Base-by-base conservation (phyloP, 2,329 filamentous ascomycete species). In the Talaromyces sp. region DNA sequence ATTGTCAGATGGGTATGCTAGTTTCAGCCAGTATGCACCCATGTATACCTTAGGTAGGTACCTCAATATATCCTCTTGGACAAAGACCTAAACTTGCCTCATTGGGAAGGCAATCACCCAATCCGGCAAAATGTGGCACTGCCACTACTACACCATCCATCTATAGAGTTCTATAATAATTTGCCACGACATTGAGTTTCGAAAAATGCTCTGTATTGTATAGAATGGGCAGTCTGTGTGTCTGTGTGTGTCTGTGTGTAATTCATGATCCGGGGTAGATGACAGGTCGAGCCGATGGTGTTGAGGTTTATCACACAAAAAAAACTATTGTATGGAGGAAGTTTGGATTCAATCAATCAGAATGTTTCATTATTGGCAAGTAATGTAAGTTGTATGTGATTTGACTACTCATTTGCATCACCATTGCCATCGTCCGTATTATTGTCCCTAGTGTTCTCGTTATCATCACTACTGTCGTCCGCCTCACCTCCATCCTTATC, bases 381-480 rank as follows among this genome's bases (percentile, higher is more conserved):
- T 16, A 22, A 50, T 9, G 22, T 31, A 37, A 56, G 10, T 37
- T 52, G 14, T 52, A 52, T 52, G 48, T 27, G 31, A 35, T 54
- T 54, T 9, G 27, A 54, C 27, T 54, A 33, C 27, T 33, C 27
- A 35, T 35, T 19, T 35, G 27, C 50, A 54, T 7, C 39, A 43
- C 37, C 35, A 14, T n/a, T 19, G 22, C 48, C 52, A 50, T 33
- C 48, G 24, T 19, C 52, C 33, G 33, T 57, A 35, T 33, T 33
- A 14, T 43, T 48, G 19, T 41, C 37, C 16, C 57, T 56, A 22
- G 47, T 60, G 24, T 39, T 37, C 35, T 47, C 19, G 10, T 3
- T 27, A 19, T 56, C 63, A 52, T 56, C 57, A 37, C 14, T 27
- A 14, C 62, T 52, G 9, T 65, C 39, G 4, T 60, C 45, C 22